These are phyloP conservation scores for Leccinum subgranulosum DNA, from an alignment of 768 basidiomycete genomes.

Conservation along the genomic window DNA sequence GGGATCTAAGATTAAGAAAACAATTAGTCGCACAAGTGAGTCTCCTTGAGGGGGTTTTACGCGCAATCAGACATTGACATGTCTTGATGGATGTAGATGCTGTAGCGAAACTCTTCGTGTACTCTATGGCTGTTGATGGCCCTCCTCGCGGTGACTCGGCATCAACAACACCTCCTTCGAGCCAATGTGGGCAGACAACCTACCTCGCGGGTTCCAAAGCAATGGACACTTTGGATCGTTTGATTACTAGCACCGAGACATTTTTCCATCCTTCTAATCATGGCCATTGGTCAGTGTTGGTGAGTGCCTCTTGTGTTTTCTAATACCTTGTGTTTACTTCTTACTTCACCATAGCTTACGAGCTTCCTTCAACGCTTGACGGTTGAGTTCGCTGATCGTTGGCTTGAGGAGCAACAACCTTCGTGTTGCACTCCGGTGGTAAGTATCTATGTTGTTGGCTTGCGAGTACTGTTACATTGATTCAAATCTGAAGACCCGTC, in stretches of 20 bases:
- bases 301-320: constrained; percentile 1
- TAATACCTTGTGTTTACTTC: constrained; percentile 10
- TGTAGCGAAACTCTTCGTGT: constrained; percentile 82
- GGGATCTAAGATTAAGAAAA: constrained; percentile 65
- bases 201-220: constrained; percentile 84
- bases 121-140: constrained; percentile 85
- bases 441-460: constrained; percentile 1
- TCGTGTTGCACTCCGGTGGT: constrained; percentile 79
- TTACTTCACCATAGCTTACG: constrained; percentile 48
- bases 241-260: constrained; percentile 89
- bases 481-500: constrained; percentile 47
- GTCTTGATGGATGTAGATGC: constrained; percentile 44
- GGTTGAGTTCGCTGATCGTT: constrained; percentile 76
- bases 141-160: constrained; percentile 46
- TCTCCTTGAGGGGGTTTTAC: background rate
- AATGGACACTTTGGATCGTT: constrained; percentile 79
- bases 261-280: constrained; percentile 96
- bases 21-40: constrained; percentile 58
- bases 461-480: background rate
- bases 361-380: constrained; percentile 79
- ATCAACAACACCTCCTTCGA: constrained; percentile 63
- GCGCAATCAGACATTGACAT: background rate
- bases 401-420: constrained; percentile 71
- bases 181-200: constrained; percentile 44
- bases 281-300: constrained; percentile 68